Evolutionary conservation across 495 filamentous ascomycete species (phyloP).

Genomic region (Xylaria cubensis): DNA sequence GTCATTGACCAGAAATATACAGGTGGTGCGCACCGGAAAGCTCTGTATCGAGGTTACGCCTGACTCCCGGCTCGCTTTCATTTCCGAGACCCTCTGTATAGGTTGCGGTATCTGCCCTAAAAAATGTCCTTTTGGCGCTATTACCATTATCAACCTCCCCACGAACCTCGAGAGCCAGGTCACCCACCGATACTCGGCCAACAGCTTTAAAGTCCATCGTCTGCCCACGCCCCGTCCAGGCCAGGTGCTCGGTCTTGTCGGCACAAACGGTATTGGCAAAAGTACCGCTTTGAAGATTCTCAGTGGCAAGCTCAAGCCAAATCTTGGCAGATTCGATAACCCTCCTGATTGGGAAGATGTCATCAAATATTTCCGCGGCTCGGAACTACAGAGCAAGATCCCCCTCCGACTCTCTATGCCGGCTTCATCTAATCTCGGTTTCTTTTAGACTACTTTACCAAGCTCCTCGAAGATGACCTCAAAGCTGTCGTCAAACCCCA

Average conservation of each 20-base stretch:
- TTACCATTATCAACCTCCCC: slow-evolving; percentile 98
- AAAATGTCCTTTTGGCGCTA: slow-evolving; percentile 98
- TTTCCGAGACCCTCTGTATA: slow-evolving; percentile 92
- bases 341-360: slow-evolving; percentile 99
- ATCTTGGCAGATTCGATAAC: slow-evolving; percentile 92
- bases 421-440: slow-evolving; percentile 1
- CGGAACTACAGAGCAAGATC: slow-evolving; percentile 90
- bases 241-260: slow-evolving; percentile 95
- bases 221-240: slow-evolving; percentile 94
- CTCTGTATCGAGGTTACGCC: slow-evolving; percentile 93
- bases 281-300: slow-evolving; percentile 98
- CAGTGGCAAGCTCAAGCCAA: slow-evolving; percentile 97
- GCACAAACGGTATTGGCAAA: slow-evolving; percentile 99
- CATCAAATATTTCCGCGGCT: slow-evolving; percentile 95
- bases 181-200: slow-evolving; percentile 97
- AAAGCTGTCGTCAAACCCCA: slow-evolving; percentile 99
- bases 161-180: slow-evolving; percentile 98
- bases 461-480: slow-evolving; percentile 92
- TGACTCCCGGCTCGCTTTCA: slow-evolving; percentile 95
- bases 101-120: slow-evolving; percentile 99
- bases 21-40: slow-evolving; percentile 90
- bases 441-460: slow-evolving; percentile 90
- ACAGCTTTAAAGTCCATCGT: slow-evolving; percentile 98
- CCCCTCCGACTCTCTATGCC: slow-evolving; percentile 2
- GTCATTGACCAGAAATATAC: slow-evolving; percentile 26